Percentiles rank a stretch among this genome's conserved stretches.
Conservation (phyloP, 148 eudicot genomes). For the Drosera capensis region DNA sequence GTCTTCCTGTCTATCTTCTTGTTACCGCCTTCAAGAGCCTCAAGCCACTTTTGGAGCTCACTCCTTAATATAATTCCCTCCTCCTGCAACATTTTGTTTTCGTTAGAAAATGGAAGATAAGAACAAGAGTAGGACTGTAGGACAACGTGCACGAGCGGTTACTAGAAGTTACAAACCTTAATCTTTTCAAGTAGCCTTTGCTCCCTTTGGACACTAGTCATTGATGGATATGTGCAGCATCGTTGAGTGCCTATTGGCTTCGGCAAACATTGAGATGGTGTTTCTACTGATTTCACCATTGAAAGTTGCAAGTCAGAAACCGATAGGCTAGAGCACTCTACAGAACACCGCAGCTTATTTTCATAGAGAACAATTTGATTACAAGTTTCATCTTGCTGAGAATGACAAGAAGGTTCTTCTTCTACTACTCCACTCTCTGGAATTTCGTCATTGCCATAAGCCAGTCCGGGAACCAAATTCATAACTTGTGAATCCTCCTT, state of each 20-base stretch:
- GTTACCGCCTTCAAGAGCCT: conserved; percentile 52
- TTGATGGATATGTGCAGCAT: conserved; percentile 60
- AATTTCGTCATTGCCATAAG: no score
- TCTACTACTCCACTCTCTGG: conserved; percentile 18
- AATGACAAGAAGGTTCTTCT: conserved; percentile 15
- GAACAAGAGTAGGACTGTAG: no score
- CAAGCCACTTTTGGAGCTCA: conserved; percentile 73
- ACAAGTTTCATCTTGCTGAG: conserved; percentile 17
- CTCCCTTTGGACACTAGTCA: conserved; percentile 68
- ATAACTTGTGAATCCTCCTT: conserved; percentile 14
- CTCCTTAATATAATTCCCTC: conserved; percentile 66
- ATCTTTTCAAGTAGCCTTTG: conserved; percentile 60
- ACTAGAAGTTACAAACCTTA: conserved; percentile 31
- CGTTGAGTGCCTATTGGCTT: conserved; percentile 36
- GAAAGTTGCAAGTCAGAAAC: conserved; percentile 18
- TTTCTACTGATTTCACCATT: conserved; percentile 17
- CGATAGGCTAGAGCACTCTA: conserved; percentile 10
- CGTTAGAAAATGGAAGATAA: no score
- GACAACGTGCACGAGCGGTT: background rate
- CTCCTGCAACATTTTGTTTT: conserved; percentile 35
- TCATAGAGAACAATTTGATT: conserved; percentile 15
- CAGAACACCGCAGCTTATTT: conserved; percentile 11
- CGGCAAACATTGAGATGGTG: conserved; percentile 18
- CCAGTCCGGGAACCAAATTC: conserved; percentile 16
- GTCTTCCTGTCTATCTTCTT: conserved; percentile 76